Base-by-base conservation (phyloP, 164 flowering plant genomes). In the Umbilicus rupestris region DNA sequence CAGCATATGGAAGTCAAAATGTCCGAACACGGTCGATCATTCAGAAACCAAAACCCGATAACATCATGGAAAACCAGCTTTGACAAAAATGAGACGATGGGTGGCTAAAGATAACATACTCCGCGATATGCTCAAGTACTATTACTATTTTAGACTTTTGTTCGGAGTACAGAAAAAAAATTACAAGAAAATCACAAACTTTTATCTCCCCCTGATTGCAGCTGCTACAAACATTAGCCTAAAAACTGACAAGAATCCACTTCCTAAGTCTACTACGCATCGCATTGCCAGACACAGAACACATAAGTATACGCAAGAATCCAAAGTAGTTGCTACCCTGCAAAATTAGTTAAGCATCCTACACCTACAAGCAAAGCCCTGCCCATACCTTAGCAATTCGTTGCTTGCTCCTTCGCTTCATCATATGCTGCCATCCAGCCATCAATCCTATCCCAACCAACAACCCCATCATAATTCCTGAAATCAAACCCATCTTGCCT, bases 391-490 rank as follows among this genome's bases (percentile, higher is more conserved):
- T 89, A 2, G 94, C 78, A 59, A 85, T 63, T 19, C 97, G 90
- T 68, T 92, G 85, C 47, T 73, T 71, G 74, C 88, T 79, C 17
- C 97, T 85, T 28, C 85, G 78, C 65, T 73, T 65, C 88, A 87
- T 92, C 97, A 95, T 89, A 33, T 79, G 78, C n/a, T 68, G 66
- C 99, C 97, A 92, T 45, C 84, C 99, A 1, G 93, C 96, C 97
- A 89, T 91, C 75, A 92, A 68, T 47, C 77, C 89, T 69, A 92
- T 82, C 73, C 98, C 99, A 39, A 81, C 72, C 19, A 85, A n/a
- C 74, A 73, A 79, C 78, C 97, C 99, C 88, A 92, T 70, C 31
- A 92, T 7, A 60, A 87, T 73, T 52, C 96, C 99, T 22, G 97
- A 78, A 66, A 92, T 83, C 82, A 95, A 72, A 60, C 96, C 97